Base-by-base conservation (phyloP, 169 alveolate species). In the Babesia ovata region DNA sequence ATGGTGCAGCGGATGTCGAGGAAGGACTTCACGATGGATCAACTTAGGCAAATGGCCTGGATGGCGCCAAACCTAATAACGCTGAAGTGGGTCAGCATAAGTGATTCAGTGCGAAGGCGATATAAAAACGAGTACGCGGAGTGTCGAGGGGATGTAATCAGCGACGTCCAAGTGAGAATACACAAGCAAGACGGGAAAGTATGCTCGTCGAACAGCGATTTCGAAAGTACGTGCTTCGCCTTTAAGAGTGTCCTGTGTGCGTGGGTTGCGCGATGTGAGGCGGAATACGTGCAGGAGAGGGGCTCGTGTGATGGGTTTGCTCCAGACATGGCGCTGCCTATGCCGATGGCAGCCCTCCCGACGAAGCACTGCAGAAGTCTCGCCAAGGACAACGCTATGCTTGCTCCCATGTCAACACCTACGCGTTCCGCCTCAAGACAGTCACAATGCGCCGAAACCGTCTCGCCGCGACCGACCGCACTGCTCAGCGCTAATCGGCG, bases 1-100 rank as follows among this genome's bases (percentile, higher is more conserved):
- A 56, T 67, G 72, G 81, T 78, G 39, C 87, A 78, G 42, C 79
- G 87, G 26, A 52, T 78, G 63, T 39, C 87, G 17, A 70, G 87
- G 69, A 78, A 54, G 60, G 42, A 49, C 49, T 78, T 78, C 52
- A 78, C 66, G 22, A n/a, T 78, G 63, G 87, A 78, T 13, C 75
- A 78, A 8, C 60, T 78, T 16, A 58, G 73, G 53, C 79, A 78
- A 29, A 69, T 78, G 48, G 82, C 76, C 13, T 78, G 87, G 87
- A 39, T 70, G 16, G 87, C 87, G 22, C 87, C 87, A 36, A 78
- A 78, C 62, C 59, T 78, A 42, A 16, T 78, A 9, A 69, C 63
- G 50, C 39, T 78, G 39, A 78, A 78, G 44, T 70, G 82, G 81
- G 81, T 78, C 19, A 48, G 58, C 26, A 70, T 78, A 13, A 56